phyloP scores from a whole-genome alignment of 148 eudicot genomes.

The Tetragonia tetragonoides region DNA sequence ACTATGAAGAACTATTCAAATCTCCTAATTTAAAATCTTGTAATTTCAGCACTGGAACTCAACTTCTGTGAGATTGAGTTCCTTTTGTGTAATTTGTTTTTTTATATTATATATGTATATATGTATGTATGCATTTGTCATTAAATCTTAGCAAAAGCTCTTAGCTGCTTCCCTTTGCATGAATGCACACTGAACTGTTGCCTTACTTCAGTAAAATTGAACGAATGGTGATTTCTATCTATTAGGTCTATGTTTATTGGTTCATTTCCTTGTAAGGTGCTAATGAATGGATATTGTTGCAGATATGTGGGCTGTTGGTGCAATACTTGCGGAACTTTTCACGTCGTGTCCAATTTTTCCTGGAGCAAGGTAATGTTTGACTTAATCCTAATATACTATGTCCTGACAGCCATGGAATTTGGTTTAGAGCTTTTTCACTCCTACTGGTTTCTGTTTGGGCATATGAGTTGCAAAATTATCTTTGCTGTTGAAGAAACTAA shows the following conservation, averaged over 20 bases:
- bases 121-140: too few species aligned
- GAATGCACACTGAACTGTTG: not conserved
- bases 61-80: not conserved
- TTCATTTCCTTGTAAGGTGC: constrained; percentile 1
- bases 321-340: constrained; percentile 90
- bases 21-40: not conserved
- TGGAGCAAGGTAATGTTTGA: constrained; percentile 70
- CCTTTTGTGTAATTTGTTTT: not conserved
- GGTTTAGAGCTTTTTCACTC: not conserved
- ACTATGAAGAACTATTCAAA: not conserved
- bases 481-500: not conserved
- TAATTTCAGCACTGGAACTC: too few species aligned
- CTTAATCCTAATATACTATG: not conserved
- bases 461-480: not conserved
- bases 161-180: not conserved
- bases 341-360: constrained; percentile 79
- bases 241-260: not conserved
- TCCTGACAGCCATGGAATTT: too few species aligned
- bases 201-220: not conserved
- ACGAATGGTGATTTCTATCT: not conserved
- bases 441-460: not conserved
- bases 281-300: constrained; percentile 23
- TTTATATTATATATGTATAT: too few species aligned
- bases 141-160: too few species aligned
- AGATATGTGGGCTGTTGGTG: constrained; percentile 99